These are phyloP conservation scores for Plasmodium yoelii DNA, from an alignment of 169 alveolate species.

Conservation along the genomic window DNA sequence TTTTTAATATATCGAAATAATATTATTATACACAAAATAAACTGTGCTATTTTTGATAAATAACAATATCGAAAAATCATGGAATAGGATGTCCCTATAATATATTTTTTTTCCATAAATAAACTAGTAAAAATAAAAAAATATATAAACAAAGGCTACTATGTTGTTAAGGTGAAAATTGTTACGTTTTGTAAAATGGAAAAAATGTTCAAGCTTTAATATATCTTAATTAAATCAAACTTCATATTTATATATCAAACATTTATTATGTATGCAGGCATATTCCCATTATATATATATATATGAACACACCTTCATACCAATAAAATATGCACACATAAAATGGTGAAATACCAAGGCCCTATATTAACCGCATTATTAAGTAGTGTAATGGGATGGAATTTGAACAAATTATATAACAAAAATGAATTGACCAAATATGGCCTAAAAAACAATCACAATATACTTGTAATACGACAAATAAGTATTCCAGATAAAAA, in stretches of 20 bases:
- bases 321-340: not conserved
- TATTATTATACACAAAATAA: no score
- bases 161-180: no score
- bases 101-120: no score
- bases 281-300: not conserved
- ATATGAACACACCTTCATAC: not conserved
- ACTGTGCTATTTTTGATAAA: no score
- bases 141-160: no score
- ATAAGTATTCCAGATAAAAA: conserved; percentile 35
- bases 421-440: conserved; percentile 37
- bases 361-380: conserved; percentile 32
- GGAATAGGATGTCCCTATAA: no score
- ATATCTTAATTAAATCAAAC: no score
- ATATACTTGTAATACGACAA: conserved; percentile 59
- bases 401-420: conserved; percentile 38
- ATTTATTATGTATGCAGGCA: not conserved
- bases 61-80: no score
- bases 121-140: no score
- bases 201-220: no score
- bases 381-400: conserved; percentile 60
- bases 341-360: conserved; percentile 33
- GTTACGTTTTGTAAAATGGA: not conserved
- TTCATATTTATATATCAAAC: no score
- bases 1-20: no score
- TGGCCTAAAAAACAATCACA: conserved; percentile 38